Evolutionary conservation across 2,329 filamentous ascomycete genomes (phyloP), one percentile per base, ranked within the genome.

Genomic region (Parafenestella ontariensis): DNA sequence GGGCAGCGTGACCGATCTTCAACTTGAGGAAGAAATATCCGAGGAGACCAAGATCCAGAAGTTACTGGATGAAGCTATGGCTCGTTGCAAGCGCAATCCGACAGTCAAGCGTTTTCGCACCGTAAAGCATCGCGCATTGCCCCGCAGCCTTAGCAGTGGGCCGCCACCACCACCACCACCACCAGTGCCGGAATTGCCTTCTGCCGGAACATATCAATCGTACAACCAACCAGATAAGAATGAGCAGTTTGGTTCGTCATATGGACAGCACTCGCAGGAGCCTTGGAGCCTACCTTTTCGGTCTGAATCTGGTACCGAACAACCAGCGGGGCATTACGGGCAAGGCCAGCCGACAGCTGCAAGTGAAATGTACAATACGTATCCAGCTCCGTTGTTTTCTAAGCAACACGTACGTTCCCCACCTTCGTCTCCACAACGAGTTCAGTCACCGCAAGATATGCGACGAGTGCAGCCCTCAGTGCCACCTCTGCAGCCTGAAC

Each of bases 31-130:
- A 23, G 58, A 62, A 33, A 17, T 55, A 3, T 41, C 53, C 0
- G 62, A 65, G 20, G 58, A 59, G 26, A 37, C 20, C n/a, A 68
- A 67, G 46, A 67, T 68, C 18, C 47, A 56, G 20, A 67, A 66
- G 21, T 28, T 67, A 7, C 49, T 68, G 24, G 58, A 63, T 10
- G 61, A 67, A 26, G 62, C 58, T 15, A 57, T 63, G 50, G 56
- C 52, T 0, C 54, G 62, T 29, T 59, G 62, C 34, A 67, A 68
- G 29, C 64, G 65, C 11, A 62, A 66, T 23, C 61, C 63, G 3
- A 65, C 53, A 1, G 52, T 68, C 3, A 58, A 63, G 44, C 59
- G 65, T 3, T 66, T 62, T 24, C 43, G 52, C 10, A 63, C 63
- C 1, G 56, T 65, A 5, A 60, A 58, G 36, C 54, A 58, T 17